phyloP scores from a whole-genome alignment of 345 rosid species.

The Melaleuca quinquenervia region DNA sequence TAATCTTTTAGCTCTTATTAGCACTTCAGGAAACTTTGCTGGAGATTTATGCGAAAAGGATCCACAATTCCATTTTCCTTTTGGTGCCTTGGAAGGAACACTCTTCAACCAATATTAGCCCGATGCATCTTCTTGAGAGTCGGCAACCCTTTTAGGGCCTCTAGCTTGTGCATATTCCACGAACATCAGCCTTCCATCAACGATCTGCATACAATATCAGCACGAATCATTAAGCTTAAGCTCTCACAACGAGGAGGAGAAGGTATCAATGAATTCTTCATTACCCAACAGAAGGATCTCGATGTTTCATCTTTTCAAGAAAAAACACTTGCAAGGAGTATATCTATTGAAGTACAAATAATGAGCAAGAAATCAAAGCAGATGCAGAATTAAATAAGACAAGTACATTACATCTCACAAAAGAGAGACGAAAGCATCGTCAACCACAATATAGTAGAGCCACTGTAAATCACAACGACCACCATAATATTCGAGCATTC shows the following conservation, averaged over 20 bases:
- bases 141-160: background rate
- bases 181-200: slow-evolving; percentile 27
- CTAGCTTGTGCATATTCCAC: slow-evolving; percentile 31
- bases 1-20: background rate
- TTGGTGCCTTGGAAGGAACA: background rate
- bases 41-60: background rate
- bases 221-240: background rate
- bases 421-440: background rate
- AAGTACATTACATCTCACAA: background rate
- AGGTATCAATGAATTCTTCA: background rate
- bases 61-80: background rate
- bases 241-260: background rate
- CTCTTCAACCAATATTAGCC: background rate
- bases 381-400: background rate
- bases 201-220: slow-evolving; percentile 20
- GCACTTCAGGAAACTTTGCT: background rate
- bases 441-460: background rate
- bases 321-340: background rate
- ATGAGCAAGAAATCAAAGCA: background rate
- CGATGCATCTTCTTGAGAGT: background rate
- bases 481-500: background rate
- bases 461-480: background rate
- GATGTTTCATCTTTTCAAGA: background rate
- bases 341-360: background rate
- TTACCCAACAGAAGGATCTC: background rate